Base-by-base conservation (phyloP, 352 stramenopile species). In the Pseudoperonospora humuli region DNA sequence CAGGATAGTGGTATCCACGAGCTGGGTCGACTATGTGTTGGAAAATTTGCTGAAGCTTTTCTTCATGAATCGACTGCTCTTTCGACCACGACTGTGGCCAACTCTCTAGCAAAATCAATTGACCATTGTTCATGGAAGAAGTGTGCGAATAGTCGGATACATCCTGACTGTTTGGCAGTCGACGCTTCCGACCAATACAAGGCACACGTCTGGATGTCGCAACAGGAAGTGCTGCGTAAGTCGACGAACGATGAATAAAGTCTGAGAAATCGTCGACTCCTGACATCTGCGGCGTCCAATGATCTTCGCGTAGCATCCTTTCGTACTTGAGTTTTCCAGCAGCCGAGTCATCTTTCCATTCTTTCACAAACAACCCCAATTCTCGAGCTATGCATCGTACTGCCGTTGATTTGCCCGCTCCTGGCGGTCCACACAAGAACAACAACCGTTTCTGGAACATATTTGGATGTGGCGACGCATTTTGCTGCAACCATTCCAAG, bases 401-500 rank as follows among this genome's bases (percentile, higher is more conserved):
- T 4, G 70, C 73, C 13, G 83, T 86, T 7, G 83, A 95, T 41
- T 95, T 95, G 9, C 83, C 83, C 11, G 69, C 69, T 9, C 83
- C 83, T 10, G 83, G 77, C 7, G 80, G 78, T 2, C 83, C 83
- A 48, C 74, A 89, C 14, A 95, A 58, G 29, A 95, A 84, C 14
- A 95, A 41, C 21, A 95, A 40, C 1, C 83, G 70, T 47, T 86
- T 71, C 29, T 63, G 50, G n/a, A 53, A 40, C 9, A 35, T 31
- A 25, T 25, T 21, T 8, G 59, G 13, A 4, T 24, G 25, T 64
- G 39, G 36, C 7, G 33, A 35, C 17, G 66, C 45, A 37, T 75
- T 76, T 2, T 26, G 27, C 7, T 46, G 26, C 0, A 93, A 31
- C 81, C 81, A 93, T 6, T 73, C 64, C 8, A 54, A 65, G 0